Conservation (phyloP, 495 filamentous ascomycete genomes). For the Lindgomyces ingoldianus region DNA sequence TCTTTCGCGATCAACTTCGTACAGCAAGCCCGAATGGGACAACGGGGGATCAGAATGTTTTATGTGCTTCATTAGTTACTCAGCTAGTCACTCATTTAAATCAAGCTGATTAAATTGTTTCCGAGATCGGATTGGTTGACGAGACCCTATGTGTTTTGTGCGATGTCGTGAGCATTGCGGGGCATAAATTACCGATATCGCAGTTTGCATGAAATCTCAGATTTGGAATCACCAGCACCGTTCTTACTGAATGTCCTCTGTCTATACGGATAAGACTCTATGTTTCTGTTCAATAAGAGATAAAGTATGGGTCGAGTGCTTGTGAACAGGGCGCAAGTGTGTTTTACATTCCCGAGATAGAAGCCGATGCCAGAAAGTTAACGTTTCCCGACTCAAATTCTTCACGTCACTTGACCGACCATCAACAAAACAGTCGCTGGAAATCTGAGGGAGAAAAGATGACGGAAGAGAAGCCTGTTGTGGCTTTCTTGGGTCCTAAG, state of each 20-base stretch:
- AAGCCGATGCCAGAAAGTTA: not conserved
- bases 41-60: slow-evolving; percentile 15
- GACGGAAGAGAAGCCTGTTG: slow-evolving; percentile 37
- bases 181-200: slow-evolving; percentile 6
- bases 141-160: not conserved
- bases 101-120: slow-evolving; percentile 10
- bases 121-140: not conserved
- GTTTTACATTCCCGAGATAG: too few relatives aligned
- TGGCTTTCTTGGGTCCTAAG: slow-evolving; percentile 81
- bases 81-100: slow-evolving; percentile 23
- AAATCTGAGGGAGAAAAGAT: too few relatives aligned
- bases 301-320: too few relatives aligned
- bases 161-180: not conserved
- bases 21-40: not conserved
- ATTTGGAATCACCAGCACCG: too few relatives aligned
- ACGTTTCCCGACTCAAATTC: not conserved
- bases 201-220: too few relatives aligned
- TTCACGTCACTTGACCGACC: not conserved
- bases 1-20: slow-evolving; percentile 12
- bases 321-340: too few relatives aligned
- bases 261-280: too few relatives aligned
- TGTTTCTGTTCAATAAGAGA: too few relatives aligned
- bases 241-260: too few relatives aligned
- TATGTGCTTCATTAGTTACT: not conserved
- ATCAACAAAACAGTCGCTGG: not conserved